Percentiles rank a stretch among this genome's conserved stretches.
These are phyloP conservation scores for Lagenidium giganteum DNA, from an alignment of 352 stramenopile species.

Conservation along the genomic window DNA sequence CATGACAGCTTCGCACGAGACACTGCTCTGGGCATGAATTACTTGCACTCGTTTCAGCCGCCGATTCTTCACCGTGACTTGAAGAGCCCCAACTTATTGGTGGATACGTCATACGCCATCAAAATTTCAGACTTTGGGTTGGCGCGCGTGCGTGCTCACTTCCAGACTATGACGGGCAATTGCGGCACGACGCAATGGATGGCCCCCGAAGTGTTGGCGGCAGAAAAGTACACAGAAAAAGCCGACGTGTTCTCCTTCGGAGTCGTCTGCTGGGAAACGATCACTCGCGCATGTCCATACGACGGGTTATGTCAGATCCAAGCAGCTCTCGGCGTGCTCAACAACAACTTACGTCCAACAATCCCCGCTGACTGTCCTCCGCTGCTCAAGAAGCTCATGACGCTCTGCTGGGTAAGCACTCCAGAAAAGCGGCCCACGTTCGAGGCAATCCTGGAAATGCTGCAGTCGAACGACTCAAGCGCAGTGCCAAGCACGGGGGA, in stretches of 20 bases:
- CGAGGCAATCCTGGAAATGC: constrained; percentile 72
- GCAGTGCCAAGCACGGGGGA: too few relatives aligned
- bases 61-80: constrained; percentile 84
- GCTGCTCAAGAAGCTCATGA: constrained; percentile 84
- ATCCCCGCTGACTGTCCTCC: constrained; percentile 70
- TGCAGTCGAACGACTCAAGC: too few relatives aligned
- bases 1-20: constrained; percentile 63
- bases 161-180: constrained; percentile 87
- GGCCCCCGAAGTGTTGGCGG: constrained; percentile 75
- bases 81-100: constrained; percentile 82
- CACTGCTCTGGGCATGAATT: constrained; percentile 84
- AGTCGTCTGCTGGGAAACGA: constrained; percentile 85
- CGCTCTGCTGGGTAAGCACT: constrained; percentile 69
- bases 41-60: constrained; percentile 82
- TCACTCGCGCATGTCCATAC: constrained; percentile 89
- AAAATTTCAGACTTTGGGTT: constrained; percentile 90
- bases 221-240: constrained; percentile 86
- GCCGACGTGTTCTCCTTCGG: constrained; percentile 86
- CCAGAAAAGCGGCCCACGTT: constrained; percentile 80
- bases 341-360: constrained; percentile 83
- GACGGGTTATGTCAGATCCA: constrained; percentile 89
- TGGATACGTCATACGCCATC: constrained; percentile 72
- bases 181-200: constrained; percentile 87
- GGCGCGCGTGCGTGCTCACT: constrained; percentile 71
- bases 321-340: constrained; percentile 78